These are phyloP conservation scores for Coniophora puteana DNA, from an alignment of 1,284 basidiomycete genomes.

Conservation along the genomic window DNA sequence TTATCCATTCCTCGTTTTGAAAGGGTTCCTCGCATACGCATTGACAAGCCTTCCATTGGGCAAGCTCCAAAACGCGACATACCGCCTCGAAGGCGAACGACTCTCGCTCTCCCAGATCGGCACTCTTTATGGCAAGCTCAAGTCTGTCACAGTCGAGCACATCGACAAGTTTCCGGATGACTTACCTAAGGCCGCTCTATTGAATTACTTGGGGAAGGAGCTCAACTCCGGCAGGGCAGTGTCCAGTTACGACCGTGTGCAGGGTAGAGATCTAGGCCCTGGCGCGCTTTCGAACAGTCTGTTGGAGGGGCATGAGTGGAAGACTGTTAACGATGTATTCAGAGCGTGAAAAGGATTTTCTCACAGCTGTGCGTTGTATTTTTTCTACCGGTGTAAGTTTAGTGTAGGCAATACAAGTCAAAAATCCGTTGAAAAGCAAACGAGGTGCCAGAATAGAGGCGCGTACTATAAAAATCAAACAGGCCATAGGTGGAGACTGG, in stretches of 20 bases:
- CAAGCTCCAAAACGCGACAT: slow-evolving; percentile 15
- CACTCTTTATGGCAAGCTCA: not conserved
- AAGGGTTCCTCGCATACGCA: slow-evolving; percentile 22
- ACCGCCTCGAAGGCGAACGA: slow-evolving; percentile 27
- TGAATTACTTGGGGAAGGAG: not conserved
- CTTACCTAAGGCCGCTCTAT: not conserved
- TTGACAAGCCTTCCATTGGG: slow-evolving; percentile 18
- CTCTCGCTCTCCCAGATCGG: not conserved
- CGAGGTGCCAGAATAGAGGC: no score
- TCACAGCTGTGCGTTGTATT: no score
- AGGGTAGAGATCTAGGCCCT: not conserved
- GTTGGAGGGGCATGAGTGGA: slow-evolving; percentile 1
- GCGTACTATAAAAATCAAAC: no score
- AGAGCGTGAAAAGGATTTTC: no score
- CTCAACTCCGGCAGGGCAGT: slow-evolving; percentile 7
- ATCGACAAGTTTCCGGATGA: not conserved
- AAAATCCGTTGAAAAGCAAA: no score
- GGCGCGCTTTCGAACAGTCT: not conserved
- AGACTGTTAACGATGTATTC: not conserved
- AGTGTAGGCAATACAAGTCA: no score
- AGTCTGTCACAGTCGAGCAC: not conserved
- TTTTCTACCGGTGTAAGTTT: no score
- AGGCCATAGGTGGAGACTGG: no score
- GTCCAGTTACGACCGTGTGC: slow-evolving; percentile 13
- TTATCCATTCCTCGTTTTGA: not conserved